A percentile compares a stretch with the other conserved stretches of the same genome.
Conservation (phyloP, 192 early-diverging fungal genomes). For the Coemansia sp. region DNA sequence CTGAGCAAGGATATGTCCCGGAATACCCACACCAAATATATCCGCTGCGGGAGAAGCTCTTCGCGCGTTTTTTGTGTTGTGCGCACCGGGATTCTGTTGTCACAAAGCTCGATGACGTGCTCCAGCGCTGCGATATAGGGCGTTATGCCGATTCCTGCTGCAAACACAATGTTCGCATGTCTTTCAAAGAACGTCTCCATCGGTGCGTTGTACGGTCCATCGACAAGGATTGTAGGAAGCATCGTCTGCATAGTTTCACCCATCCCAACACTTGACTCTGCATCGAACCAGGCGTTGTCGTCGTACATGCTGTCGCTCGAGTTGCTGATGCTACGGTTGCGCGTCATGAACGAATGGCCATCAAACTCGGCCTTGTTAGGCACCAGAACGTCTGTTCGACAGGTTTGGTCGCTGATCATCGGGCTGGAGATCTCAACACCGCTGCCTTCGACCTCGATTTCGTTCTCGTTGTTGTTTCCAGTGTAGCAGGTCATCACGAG, state of each 20-base stretch:
- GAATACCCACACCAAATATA: constrained; percentile 52
- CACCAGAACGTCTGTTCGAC: constrained; percentile 19
- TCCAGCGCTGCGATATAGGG: constrained; percentile 59
- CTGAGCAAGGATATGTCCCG: constrained; percentile 42
- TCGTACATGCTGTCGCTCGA: constrained; percentile 8
- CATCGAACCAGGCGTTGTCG: constrained; percentile 43
- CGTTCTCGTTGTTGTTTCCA: neutral
- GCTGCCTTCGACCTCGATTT: neutral
- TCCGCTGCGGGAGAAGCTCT: constrained; percentile 38
- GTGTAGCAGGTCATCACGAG: constrained; percentile 11
- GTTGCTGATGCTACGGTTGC: constrained; percentile 36
- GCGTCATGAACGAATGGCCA: constrained; percentile 25
- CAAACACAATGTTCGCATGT: constrained; percentile 67
- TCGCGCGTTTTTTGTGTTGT: constrained; percentile 43
- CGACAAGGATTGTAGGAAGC: constrained; percentile 66
- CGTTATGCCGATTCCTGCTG: constrained; percentile 83
- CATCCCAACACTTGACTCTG: constrained; percentile 2
- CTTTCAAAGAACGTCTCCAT: constrained; percentile 80
- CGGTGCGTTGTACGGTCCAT: constrained; percentile 74
- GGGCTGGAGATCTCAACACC: constrained; percentile 22
- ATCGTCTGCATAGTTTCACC: constrained; percentile 21
- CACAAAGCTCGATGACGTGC: constrained; percentile 42
- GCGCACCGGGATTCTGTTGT: constrained; percentile 35
- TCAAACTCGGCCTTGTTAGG: constrained; percentile 44
- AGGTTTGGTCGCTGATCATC: constrained; percentile 23